Evolutionary conservation across 345 rosid species (phyloP).

Genomic region (Dipteronia dyeriana): DNA sequence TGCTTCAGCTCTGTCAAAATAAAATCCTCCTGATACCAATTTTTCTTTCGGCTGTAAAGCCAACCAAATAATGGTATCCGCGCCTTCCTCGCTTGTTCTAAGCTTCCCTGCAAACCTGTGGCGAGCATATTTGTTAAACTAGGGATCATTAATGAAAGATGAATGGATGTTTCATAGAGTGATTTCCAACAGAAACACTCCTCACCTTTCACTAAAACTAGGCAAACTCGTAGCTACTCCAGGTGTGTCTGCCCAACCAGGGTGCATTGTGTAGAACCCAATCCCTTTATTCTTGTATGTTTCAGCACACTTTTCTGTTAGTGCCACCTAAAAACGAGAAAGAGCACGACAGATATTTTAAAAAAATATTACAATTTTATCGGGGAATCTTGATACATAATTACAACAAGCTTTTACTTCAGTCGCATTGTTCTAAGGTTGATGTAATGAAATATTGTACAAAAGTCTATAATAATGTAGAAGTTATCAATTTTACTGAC

Average conservation of each 20-base stretch:
- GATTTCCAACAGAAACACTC: background rate
- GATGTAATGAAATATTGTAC: background rate
- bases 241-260: conserved; percentile 94
- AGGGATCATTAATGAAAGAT: background rate
- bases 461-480: background rate
- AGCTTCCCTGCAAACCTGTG: conserved; percentile 75
- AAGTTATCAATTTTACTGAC: conserved; percentile 34
- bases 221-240: conserved; percentile 80
- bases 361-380: background rate
- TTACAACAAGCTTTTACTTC: background rate
- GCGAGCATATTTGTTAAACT: background rate
- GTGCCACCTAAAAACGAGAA: conserved; percentile 55
- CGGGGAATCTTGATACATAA: background rate
- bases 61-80: conserved; percentile 82
- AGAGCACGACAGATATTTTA: background rate
- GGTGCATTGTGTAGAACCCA: conserved; percentile 90
- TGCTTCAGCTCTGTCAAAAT: conserved; percentile 86
- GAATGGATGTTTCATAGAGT: background rate
- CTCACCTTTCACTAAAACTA: conserved; percentile 53
- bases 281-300: conserved; percentile 68
- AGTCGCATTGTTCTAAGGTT: background rate
- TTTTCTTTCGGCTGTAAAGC: conserved; percentile 83
- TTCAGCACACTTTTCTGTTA: conserved; percentile 81
- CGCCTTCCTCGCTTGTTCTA: conserved; percentile 81
- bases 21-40: conserved; percentile 69